Base-by-base conservation (phyloP, 2,329 filamentous ascomycete species). In the Claviceps africana region DNA sequence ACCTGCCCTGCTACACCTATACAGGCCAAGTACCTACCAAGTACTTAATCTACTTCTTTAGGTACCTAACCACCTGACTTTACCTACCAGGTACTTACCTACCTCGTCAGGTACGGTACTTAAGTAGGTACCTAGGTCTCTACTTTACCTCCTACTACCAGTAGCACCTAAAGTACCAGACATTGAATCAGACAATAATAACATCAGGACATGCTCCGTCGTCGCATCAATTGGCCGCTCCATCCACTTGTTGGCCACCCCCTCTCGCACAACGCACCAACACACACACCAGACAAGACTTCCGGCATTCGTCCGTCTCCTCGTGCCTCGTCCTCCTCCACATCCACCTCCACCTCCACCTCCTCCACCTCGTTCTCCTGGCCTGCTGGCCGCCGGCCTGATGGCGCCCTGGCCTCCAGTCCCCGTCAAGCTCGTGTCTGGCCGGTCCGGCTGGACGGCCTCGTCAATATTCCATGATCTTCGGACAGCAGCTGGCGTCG, bases 401-500 rank as follows among this genome's bases (percentile, higher is more conserved):
- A 42, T 50, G 33, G 42, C 47, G 28, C 15, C 50, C 40, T 30
- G n/a, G 40, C 47, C 35, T 40, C 11, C 22, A 17, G 42, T 30
- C 46, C 43, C 47, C 30, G 30, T 49, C 35, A 43, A 35, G 47
- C 37, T 47, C 44, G 28, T 47, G 48, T 40, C 28, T 53, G 44
- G 51, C 39, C 48, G 44, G 44, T 37, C 52, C 44, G 49, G 48
- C 43, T 51, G 33, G 37, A 37, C 37, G 47, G 52, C 52, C 52
- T 33, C 39, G 42, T 44, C 49, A 28, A 37, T 22, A 19, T 46
- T 21, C 25, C 6, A 17, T 48, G 28, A 53, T 51, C 48, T 51
- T 48, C 52, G 48, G 52, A 48, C 52, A 33, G 44, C 28, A 21
- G 10, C 35, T 53, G 48, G 48, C 44, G 48, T 53, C 44, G 5